phyloP scores from a whole-genome alignment of 768 basidiomycete genomes.

The Suillus paluster region DNA sequence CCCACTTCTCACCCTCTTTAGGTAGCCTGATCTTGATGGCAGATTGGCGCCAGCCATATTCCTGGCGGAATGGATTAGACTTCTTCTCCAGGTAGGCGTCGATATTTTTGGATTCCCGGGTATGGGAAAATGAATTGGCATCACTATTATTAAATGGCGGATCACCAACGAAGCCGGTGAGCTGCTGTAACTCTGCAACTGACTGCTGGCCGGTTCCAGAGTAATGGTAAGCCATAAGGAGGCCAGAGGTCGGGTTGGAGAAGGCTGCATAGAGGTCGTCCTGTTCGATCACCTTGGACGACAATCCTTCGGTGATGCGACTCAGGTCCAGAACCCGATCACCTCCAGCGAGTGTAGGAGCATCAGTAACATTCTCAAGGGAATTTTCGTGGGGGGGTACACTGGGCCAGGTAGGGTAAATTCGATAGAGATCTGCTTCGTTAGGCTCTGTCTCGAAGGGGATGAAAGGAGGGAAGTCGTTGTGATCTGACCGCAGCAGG shows the following conservation, averaged over 20 bases:
- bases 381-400: neutral
- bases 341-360: too few species aligned
- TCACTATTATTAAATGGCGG: conserved; percentile 25
- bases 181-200: conserved; percentile 22
- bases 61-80: too few species aligned
- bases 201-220: conserved; percentile 37
- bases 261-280: too few species aligned
- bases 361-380: neutral
- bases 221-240: too few species aligned
- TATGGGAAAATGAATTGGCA: conserved; percentile 23
- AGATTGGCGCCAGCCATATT: too few species aligned
- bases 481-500: too few species aligned
- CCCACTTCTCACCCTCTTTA: too few species aligned
- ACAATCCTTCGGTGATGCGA: neutral
- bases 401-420: conserved; percentile 9
- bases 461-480: neutral
- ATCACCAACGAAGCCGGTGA: conserved; percentile 29
- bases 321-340: neutral
- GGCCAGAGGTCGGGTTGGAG: conserved; percentile 23
- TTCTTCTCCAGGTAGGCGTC: conserved; percentile 1
- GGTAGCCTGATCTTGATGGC: too few species aligned
- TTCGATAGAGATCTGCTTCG: conserved; percentile 3
- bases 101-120: neutral
- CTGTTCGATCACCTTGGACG: neutral
- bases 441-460: neutral